These are phyloP conservation scores for Colletotrichum costaricense DNA, from an alignment of 2,329 filamentous ascomycete species.

Conservation along the genomic window DNA sequence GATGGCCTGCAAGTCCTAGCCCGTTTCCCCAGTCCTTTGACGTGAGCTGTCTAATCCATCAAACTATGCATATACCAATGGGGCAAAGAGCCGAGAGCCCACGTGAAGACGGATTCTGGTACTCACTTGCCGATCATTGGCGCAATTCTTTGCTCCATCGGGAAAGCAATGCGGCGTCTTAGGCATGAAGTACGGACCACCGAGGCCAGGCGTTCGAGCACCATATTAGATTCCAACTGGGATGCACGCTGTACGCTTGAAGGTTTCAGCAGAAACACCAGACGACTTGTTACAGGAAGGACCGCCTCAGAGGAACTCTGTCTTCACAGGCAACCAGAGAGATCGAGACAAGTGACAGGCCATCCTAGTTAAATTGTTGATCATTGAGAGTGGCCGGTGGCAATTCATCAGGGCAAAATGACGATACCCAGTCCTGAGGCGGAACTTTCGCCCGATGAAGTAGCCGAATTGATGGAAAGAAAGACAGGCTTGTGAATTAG, in stretches of 20 bases:
- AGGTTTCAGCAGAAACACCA: conserved; percentile 22
- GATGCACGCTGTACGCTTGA: background rate
- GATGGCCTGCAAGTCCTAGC: too few species aligned
- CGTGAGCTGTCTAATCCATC: background rate
- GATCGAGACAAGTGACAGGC: background rate
- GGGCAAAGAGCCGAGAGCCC: conserved; percentile 15
- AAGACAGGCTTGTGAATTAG: background rate
- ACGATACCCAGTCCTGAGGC: background rate
- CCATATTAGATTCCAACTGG: background rate
- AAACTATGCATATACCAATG: background rate
- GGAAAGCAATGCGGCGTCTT: conserved; percentile 10
- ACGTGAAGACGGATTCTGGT: conserved; percentile 13
- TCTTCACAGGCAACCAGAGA: background rate
- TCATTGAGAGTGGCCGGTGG: background rate
- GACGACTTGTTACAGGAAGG: conserved; percentile 7
- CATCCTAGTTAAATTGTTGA: background rate
- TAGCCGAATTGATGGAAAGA: too few species aligned
- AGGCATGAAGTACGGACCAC: background rate
- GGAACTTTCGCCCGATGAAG: background rate
- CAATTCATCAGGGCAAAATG: background rate
- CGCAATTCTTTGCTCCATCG: background rate
- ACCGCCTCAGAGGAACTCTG: background rate
- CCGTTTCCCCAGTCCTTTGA: background rate
- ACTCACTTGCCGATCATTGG: background rate
- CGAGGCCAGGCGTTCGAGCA: background rate